Percentiles rank a stretch among this genome's conserved stretches.
These are phyloP conservation scores for Flaveria linearis DNA, from an alignment of 129 eudicot species.

Conservation along the genomic window DNA sequence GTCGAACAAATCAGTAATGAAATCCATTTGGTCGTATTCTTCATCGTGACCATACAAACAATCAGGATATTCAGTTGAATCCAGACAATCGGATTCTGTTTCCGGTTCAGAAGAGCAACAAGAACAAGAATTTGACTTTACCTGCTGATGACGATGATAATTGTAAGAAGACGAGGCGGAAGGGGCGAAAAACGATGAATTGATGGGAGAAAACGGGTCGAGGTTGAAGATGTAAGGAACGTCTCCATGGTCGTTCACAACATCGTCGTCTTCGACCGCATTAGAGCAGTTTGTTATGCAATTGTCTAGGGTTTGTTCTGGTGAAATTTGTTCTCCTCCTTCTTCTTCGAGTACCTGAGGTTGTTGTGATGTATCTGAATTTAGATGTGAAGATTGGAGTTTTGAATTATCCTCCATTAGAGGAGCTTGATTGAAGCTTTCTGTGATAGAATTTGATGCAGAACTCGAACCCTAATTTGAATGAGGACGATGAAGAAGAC, in stretches of 20 bases:
- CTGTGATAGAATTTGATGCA: neutral
- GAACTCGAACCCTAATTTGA: slow-evolving; percentile 12
- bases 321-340: slow-evolving; percentile 1
- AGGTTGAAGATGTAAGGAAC: slow-evolving; percentile 39
- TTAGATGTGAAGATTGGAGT: slow-evolving; percentile 18
- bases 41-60: slow-evolving; percentile 46
- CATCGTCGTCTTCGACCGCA: slow-evolving; percentile 15
- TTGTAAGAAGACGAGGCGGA: slow-evolving; percentile 21
- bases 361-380: neutral
- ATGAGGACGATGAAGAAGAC: slow-evolving; percentile 21
- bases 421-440: slow-evolving; percentile 6
- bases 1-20: slow-evolving; percentile 66
- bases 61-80: slow-evolving; percentile 38
- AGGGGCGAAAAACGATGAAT: slow-evolving; percentile 37
- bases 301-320: slow-evolving; percentile 26
- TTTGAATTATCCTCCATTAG: slow-evolving; percentile 20
- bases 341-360: slow-evolving; percentile 15
- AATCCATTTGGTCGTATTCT: slow-evolving; percentile 61
- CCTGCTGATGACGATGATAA: slow-evolving; percentile 22
- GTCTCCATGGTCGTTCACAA: slow-evolving; percentile 19
- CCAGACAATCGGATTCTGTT: slow-evolving; percentile 37
- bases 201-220: slow-evolving; percentile 42
- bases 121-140: slow-evolving; percentile 30
- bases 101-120: slow-evolving; percentile 31
- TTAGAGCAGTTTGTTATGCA: neutral